Evolutionary conservation across 495 filamentous ascomycete genomes (phyloP).

Genomic region (Hypoxylon intermedium): DNA sequence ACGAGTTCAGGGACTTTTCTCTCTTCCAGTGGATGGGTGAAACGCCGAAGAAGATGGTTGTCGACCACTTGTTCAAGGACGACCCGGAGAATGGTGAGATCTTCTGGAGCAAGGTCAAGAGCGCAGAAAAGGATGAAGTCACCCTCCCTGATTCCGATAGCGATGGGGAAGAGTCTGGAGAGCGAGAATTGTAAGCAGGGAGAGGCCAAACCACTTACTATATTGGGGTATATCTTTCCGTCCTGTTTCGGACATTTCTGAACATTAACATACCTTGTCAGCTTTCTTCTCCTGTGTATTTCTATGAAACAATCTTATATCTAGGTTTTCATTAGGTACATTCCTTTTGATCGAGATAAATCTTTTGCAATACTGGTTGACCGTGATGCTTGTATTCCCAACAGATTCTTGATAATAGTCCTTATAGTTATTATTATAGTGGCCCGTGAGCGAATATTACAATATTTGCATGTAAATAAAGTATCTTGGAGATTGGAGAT

Average conservation of each 20-base stretch:
- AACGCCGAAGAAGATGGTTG: slow-evolving; percentile 66
- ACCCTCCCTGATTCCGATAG: slow-evolving; percentile 33
- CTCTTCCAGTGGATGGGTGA: slow-evolving; percentile 74
- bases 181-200: slow-evolving; percentile 28
- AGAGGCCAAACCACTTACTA: not conserved
- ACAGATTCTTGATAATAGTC: too few relatives aligned
- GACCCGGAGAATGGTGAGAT: slow-evolving; percentile 61
- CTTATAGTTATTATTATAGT: too few relatives aligned
- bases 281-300: too few relatives aligned
- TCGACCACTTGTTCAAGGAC: slow-evolving; percentile 65
- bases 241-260: not conserved
- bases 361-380: too few relatives aligned
- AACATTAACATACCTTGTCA: too few relatives aligned
- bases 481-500: too few relatives aligned
- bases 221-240: not conserved
- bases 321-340: too few relatives aligned
- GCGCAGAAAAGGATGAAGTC: slow-evolving; percentile 57
- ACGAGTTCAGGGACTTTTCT: slow-evolving; percentile 67
- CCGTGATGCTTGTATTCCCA: too few relatives aligned
- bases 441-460: too few relatives aligned
- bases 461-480: too few relatives aligned
- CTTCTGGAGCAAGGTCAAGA: slow-evolving; percentile 63
- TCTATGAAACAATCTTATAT: too few relatives aligned
- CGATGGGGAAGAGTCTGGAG: not conserved
- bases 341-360: too few relatives aligned